Conservation (phyloP, 2,329 filamentous ascomycete genomes). For the Dactylellina sp. region DNA sequence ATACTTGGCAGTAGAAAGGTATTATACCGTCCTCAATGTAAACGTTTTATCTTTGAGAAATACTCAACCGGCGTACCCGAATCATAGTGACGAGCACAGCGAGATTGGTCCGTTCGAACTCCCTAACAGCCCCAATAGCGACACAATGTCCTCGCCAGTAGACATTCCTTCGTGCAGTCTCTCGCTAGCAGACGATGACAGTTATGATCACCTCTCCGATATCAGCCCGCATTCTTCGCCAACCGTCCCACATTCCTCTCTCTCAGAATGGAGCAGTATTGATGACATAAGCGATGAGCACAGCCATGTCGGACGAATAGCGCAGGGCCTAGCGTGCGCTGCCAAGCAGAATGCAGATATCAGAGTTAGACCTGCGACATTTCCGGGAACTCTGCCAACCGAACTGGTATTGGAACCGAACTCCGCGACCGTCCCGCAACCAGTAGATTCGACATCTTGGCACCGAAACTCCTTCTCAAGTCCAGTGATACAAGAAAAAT, state of each 20-base stretch:
- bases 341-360: not conserved
- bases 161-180: conserved; percentile 16
- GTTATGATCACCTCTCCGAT: conserved; percentile 46
- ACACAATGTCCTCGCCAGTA: conserved; percentile 20
- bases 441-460: conserved; percentile 9
- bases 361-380: conserved; percentile 1
- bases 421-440: conserved; percentile 8
- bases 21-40: not conserved
- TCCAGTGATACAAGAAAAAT: conserved; percentile 34
- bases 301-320: not conserved
- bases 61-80: conserved; percentile 2
- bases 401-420: conserved; percentile 16
- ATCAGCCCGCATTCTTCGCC: conserved; percentile 47
- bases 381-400: conserved; percentile 1
- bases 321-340: not conserved
- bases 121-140: not conserved
- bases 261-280: conserved; percentile 13
- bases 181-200: conserved; percentile 29
- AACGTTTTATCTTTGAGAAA: conserved; percentile 9
- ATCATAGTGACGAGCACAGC: not conserved
- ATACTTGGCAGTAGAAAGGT: conserved; percentile 38
- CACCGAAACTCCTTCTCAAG: conserved; percentile 38
- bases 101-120: conserved; percentile 42
- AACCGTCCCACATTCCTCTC: conserved; percentile 10
- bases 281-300: conserved; percentile 18